These are phyloP conservation scores for Arthrobotrys conoides DNA, from an alignment of 2,329 filamentous ascomycete genomes.

Conservation along the genomic window DNA sequence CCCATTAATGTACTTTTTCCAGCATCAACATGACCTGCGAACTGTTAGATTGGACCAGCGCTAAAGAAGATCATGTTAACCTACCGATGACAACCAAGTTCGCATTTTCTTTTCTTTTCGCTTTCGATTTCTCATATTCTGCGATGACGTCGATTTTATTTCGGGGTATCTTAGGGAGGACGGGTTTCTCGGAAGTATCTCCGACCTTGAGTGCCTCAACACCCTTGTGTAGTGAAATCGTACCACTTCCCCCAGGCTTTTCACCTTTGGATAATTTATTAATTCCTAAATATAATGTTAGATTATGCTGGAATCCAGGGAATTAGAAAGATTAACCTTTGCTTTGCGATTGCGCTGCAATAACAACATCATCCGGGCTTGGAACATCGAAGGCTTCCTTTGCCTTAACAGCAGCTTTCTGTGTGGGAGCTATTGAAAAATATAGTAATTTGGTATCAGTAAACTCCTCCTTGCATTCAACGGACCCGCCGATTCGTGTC, in stretches of 20 bases:
- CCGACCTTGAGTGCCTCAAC: conserved; percentile 70
- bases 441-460: conserved; percentile 41
- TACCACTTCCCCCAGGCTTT: conserved; percentile 71
- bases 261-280: conserved; percentile 61
- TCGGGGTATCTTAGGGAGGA: conserved; percentile 18
- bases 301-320: not conserved
- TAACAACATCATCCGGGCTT: conserved; percentile 91
- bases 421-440: conserved; percentile 68
- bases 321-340: conserved; percentile 65
- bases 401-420: conserved; percentile 67
- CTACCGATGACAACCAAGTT: conserved; percentile 94
- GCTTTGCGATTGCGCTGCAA: conserved; percentile 78
- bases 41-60: conserved; percentile 37
- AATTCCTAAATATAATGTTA: conserved; percentile 50
- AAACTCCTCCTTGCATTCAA: conserved; percentile 23
- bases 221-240: conserved; percentile 71
- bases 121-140: conserved; percentile 81
- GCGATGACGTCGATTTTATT: conserved; percentile 88
- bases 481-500: conserved; percentile 58
- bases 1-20: conserved; percentile 99
- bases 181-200: conserved; percentile 31
- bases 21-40: conserved; percentile 91
- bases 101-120: conserved; percentile 78
- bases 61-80: conserved; percentile 63
- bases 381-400: conserved; percentile 82